A percentile compares a stretch with the other conserved stretches of the same genome.
phyloP scores from a whole-genome alignment of 495 filamentous ascomycete genomes.

The Neurospora sp. region DNA sequence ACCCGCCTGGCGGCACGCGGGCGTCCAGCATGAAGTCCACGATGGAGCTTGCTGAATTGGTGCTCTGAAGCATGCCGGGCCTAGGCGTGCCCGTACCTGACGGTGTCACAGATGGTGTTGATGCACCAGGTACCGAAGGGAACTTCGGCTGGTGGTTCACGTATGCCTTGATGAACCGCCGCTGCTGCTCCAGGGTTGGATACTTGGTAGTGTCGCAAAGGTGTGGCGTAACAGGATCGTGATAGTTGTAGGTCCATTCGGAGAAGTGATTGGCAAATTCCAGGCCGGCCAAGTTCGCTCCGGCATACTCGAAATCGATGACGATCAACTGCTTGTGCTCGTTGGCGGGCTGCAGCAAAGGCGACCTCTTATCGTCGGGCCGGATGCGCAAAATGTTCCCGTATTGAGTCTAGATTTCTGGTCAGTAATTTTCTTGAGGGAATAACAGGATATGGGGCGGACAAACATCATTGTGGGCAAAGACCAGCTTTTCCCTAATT shows the following conservation, averaged over 20 bases:
- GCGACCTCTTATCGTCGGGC: conserved; percentile 69
- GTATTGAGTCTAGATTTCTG: conserved; percentile 70
- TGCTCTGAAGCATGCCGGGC: conserved; percentile 14
- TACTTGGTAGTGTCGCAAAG: conserved; percentile 58
- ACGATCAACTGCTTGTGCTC: conserved; percentile 92
- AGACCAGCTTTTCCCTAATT: conserved; percentile 69
- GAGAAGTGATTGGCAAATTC: conserved; percentile 99
- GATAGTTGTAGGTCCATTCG: conserved; percentile 98
- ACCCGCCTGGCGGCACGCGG: conserved; percentile 45
- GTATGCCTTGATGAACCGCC: conserved; percentile 76
- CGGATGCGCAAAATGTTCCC: conserved; percentile 91
- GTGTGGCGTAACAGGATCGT: conserved; percentile 53
- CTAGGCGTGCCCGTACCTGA: conserved; percentile 16
- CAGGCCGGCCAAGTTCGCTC: conserved; percentile 72
- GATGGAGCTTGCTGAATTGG: conserved; percentile 33
- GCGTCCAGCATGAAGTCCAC: conserved; percentile 62
- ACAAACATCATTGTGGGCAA: conserved; percentile 94
- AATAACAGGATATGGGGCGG: neutral
- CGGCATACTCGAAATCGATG: conserved; percentile 98
- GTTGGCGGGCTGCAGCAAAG: conserved; percentile 77
- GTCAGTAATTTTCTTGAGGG: conserved; percentile 3
- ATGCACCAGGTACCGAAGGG: conserved; percentile 28
- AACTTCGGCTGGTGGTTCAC: conserved; percentile 63
- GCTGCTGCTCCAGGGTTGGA: conserved; percentile 72
- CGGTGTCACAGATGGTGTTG: conserved; percentile 44